These are phyloP conservation scores for Suhomyces yuchorum DNA, from an alignment of 1,139 yeast genomes.

Conservation along the genomic window DNA sequence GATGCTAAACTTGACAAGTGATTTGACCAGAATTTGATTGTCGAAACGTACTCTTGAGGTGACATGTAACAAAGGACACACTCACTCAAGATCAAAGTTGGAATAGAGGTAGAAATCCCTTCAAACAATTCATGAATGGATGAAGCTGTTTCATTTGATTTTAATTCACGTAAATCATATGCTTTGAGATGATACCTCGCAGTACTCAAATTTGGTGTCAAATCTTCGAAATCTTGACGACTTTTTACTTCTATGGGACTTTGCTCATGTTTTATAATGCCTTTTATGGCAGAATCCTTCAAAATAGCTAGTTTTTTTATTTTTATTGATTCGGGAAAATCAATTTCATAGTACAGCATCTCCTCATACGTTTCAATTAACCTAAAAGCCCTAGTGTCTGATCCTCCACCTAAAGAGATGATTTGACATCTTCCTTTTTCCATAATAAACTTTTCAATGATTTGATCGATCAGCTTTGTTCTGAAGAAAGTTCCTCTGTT, in stretches of 20 bases:
- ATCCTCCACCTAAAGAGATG: conserved; percentile 90
- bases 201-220: conserved; percentile 43
- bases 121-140: not conserved
- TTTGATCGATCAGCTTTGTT: conserved; percentile 58
- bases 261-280: conserved; percentile 21
- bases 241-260: conserved; percentile 14
- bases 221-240: conserved; percentile 26
- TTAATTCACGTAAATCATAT: conserved; percentile 51
- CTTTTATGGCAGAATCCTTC: conserved; percentile 26
- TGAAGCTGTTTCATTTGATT: not conserved
- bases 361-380: conserved; percentile 32
- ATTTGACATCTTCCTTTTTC: conserved; percentile 53
- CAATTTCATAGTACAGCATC: conserved; percentile 68
- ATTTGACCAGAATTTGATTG: conserved; percentile 46
- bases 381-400: conserved; percentile 79
- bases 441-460: conserved; percentile 53
- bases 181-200: conserved; percentile 55
- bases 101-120: conserved; percentile 39
- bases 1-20: conserved; percentile 29
- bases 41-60: conserved; percentile 54
- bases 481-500: conserved; percentile 82
- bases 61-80: conserved; percentile 85
- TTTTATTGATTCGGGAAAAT: conserved; percentile 63
- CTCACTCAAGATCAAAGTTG: conserved; percentile 81
- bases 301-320: conserved; percentile 61